phyloP scores from a whole-genome alignment of 352 stramenopile species.

The Peronosclerospora sorghi region DNA sequence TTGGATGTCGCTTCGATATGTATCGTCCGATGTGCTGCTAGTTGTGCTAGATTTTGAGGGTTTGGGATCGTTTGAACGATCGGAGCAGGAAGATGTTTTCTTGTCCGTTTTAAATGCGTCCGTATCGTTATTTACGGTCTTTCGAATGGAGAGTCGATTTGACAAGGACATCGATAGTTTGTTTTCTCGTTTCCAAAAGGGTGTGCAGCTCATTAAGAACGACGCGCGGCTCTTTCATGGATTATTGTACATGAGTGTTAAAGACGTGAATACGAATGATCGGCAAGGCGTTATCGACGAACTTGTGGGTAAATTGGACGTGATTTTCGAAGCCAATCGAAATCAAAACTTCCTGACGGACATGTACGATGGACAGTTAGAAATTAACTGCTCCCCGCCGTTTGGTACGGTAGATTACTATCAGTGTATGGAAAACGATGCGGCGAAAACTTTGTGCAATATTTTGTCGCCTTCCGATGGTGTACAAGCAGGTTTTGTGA shows the following conservation, averaged over 20 bases:
- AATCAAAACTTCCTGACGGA: slow-evolving; percentile 52
- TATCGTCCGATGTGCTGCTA: too few relatives aligned
- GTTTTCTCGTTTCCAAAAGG: slow-evolving; percentile 54
- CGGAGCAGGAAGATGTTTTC: too few relatives aligned
- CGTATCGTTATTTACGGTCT: slow-evolving; percentile 57
- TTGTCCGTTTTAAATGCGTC: slow-evolving; percentile 61
- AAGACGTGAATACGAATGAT: slow-evolving; percentile 64
- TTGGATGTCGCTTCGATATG: slow-evolving; percentile 30
- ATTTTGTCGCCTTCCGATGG: too few relatives aligned
- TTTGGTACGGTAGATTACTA: slow-evolving; percentile 55
- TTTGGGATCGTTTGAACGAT: slow-evolving; percentile 60
- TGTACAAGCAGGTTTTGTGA: too few relatives aligned
- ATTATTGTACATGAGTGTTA: too few relatives aligned
- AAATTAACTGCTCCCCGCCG: slow-evolving; percentile 59
- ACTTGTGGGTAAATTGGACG: slow-evolving; percentile 33
- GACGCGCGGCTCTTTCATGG: slow-evolving; percentile 43
- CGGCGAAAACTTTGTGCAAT: slow-evolving; percentile 1
- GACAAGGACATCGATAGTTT: too few relatives aligned
- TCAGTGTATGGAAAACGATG: slow-evolving; percentile 19
- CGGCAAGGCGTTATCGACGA: slow-evolving; percentile 31
- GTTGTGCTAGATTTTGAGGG: slow-evolving; percentile 71
- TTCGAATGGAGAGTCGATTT: slow-evolving; percentile 68
- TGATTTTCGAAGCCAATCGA: too few relatives aligned
- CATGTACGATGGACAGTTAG: slow-evolving; percentile 45
- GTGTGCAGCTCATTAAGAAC: slow-evolving; percentile 42